Evolutionary conservation across 192 early-diverging fungal genomes (phyloP), one percentile per base, ranked within the genome.

Genomic region (Coemansia sp.): DNA sequence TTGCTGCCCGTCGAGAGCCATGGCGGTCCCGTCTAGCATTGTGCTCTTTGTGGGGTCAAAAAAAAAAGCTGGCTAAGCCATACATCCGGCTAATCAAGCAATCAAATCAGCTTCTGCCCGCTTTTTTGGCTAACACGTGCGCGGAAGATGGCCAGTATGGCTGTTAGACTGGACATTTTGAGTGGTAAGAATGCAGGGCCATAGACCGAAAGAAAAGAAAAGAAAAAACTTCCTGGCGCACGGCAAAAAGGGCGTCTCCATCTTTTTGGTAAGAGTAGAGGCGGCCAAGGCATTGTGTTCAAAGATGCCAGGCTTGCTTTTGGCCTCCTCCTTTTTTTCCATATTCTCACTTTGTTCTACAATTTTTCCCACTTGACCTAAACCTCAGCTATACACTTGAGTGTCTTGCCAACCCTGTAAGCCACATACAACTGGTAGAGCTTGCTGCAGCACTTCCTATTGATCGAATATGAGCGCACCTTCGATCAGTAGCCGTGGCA

Each of bases 81-180:
- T 21, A 18, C 20, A 18, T 21, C 0, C 5, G 9, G 3, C 23
- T 50, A 50, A 26, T 50, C 48, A 13, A 14, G 26, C 14, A 28
- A 53, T 53, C 51, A 5, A 53, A 53, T 53, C 51, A 53, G 3
- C 51, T n/a, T n/a, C n/a, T n/a, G n/a, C n/a, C n/a, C n/a, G n/a
- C n/a, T n/a, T 14, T 26, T 50, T 3, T 20, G 5, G 21, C 20
- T 23, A 26, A 14, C 51, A 53, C 51, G 51, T 53, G 51, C 26
- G 51, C 51, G 51, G 51, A 53, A n/a, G 26, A 13, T 28, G 26
- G 43, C 43, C 43, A 45, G 43, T 45, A 20, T 1, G 43, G 43
- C 43, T n/a, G 43, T 45, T 18, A 20, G 43, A 45, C 43, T 1
- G 43, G 43, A 18, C 43, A 20, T 8, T 45, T 45, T 45, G 43